phyloP scores from a whole-genome alignment of 768 basidiomycete species.

The Tricholomella constricta region DNA sequence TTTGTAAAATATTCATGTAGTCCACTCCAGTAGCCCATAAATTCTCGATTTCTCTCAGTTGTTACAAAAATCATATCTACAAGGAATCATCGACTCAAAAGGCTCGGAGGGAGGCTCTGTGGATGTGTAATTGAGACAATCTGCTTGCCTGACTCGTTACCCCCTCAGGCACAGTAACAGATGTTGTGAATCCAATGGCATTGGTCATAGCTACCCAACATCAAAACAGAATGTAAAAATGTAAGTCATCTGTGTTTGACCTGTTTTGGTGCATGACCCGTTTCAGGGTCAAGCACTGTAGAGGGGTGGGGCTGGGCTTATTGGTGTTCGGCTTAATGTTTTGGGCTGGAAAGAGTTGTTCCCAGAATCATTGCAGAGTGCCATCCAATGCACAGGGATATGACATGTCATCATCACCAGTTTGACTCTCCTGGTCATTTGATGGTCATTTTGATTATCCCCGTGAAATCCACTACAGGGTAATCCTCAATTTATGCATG shows the following conservation, averaged over 20 bases:
- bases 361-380: constrained; percentile 66
- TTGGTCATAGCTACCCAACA: too few relatives aligned
- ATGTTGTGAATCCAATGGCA: too few relatives aligned
- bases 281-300: too few relatives aligned
- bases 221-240: too few relatives aligned
- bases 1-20: not conserved
- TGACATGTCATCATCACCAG: constrained; percentile 74
- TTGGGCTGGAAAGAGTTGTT: constrained; percentile 73
- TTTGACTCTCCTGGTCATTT: constrained; percentile 37
- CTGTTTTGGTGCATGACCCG: too few relatives aligned
- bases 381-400: constrained; percentile 67
- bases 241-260: too few relatives aligned
- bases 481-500: constrained; percentile 87
- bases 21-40: not conserved
- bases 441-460: not conserved
- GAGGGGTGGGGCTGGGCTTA: too few relatives aligned
- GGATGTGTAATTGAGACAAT: not conserved
- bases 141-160: not conserved
- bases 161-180: not conserved
- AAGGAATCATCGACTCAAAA: not conserved
- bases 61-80: not conserved
- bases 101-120: not conserved
- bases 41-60: not conserved
- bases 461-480: too few relatives aligned
- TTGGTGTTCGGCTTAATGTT: constrained; percentile 79